Base-by-base conservation (phyloP, 495 filamentous ascomycete species). In the Daldinia childiae region DNA sequence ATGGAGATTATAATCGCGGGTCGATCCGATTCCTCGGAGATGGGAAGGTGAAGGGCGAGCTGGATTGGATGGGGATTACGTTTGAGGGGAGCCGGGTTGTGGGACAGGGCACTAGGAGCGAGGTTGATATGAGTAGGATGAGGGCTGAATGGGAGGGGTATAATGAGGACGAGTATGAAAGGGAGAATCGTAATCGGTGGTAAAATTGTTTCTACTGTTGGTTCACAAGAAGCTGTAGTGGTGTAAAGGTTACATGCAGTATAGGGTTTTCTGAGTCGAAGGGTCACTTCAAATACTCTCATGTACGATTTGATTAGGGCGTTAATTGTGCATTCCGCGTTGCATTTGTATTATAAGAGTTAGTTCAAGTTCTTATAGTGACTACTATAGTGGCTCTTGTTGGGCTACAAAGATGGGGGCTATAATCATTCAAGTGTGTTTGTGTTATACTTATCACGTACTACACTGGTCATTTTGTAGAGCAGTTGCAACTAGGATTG, bases 61-160 rank as follows among this genome's bases (percentile, higher is more conserved):
- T 81, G 30, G 64, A 66, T 6, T 75, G 64, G 15, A 67, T 72
- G 36, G 12, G 45, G 7, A 43, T 69, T 3, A 21, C 59, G 7
- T 80, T 82, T 41, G 45, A 69, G 1, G 79, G 71, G 9, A 1
- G 17, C 0, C 50, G 76, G 4, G 0, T 72, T 0, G 26, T 48
- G 7, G 73, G 74, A 3, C 70, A 78, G 56, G 70, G 60, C 1
- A 82, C 73, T 38, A 54, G 78, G 7, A 82, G 80, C 55, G 77
- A 77, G 70, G 39, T 81, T 19, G 69, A 76, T 32, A 75, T 69
- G 4, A 5, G 17, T 0, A 43, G 34, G 1, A 77, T 80, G 78
- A 68, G 57, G 52, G 14, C 34, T 1, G 52, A 74, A 64, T 81
- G 77, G 78, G 45, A 76, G 19, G 38, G 52, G 0, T 74, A 74